Evolutionary conservation across 371 early-diverging fungal species (phyloP).

Genomic region (Mucor plumbeus): DNA sequence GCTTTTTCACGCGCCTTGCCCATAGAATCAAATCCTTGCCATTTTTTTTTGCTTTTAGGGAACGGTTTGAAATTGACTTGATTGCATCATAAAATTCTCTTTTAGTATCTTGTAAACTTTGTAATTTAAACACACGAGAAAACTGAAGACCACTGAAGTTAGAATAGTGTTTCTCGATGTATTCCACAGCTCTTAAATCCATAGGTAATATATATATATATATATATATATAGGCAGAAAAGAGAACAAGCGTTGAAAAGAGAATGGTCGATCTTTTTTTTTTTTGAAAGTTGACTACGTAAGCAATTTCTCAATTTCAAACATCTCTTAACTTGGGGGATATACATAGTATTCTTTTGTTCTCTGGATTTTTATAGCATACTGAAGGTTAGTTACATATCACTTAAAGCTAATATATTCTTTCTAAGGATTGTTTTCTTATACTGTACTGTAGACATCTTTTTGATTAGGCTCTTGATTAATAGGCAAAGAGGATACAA

Average conservation of each 20-base stretch:
- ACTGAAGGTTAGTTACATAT: background rate
- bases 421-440: too few relatives aligned
- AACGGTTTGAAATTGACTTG: slow-evolving; percentile 11
- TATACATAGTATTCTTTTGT: background rate
- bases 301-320: background rate
- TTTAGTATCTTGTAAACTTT: background rate
- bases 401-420: background rate
- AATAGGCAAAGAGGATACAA: slow-evolving; percentile 7
- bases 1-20: slow-evolving; percentile 15
- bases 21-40: slow-evolving; percentile 16
- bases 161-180: slow-evolving; percentile 6
- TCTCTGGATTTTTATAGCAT: background rate
- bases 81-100: slow-evolving; percentile 19
- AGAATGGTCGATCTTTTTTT: too few relatives aligned
- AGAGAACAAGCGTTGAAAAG: too few relatives aligned
- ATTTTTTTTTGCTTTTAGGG: slow-evolving; percentile 15
- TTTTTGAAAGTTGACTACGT: too few relatives aligned
- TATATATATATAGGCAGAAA: too few relatives aligned
- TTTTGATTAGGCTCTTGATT: slow-evolving; percentile 7
- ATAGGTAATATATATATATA: background rate
- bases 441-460: background rate
- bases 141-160: slow-evolving; percentile 11
- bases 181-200: background rate
- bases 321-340: background rate
- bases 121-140: background rate